phyloP scores from a whole-genome alignment of 495 filamentous ascomycete genomes.

The Venustampulla echinocandica region DNA sequence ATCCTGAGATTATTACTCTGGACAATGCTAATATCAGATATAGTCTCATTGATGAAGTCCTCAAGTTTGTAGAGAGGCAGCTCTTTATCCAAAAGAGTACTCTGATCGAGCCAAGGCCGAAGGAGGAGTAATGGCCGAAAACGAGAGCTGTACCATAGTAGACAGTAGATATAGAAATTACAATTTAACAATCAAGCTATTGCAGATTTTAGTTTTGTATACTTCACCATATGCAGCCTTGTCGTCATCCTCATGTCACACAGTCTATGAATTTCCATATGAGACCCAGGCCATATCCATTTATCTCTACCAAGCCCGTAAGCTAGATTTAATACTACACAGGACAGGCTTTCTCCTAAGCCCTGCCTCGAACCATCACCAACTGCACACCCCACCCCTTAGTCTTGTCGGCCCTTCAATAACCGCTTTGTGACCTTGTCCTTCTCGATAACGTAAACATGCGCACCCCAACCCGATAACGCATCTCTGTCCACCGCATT shows the following conservation, averaged over 20 bases:
- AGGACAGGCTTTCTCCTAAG: constrained; percentile 7
- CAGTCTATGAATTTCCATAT: too few species aligned
- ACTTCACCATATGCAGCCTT: not conserved
- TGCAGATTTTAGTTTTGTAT: not conserved
- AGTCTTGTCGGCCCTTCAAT: constrained; percentile 74
- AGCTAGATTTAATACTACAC: constrained; percentile 22
- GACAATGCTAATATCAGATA: constrained; percentile 30
- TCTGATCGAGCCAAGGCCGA: constrained; percentile 14
- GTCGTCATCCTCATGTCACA: too few species aligned
- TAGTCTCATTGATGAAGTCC: constrained; percentile 80
- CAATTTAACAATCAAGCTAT: constrained; percentile 1
- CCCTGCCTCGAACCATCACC: not conserved
- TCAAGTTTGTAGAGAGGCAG: constrained; percentile 75
- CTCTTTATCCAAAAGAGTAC: constrained; percentile 35
- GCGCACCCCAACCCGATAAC: constrained; percentile 93
- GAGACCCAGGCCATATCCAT: constrained; percentile 7
- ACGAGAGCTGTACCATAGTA: constrained; percentile 17
- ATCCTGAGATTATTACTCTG: not conserved
- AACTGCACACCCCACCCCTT: constrained; percentile 17
- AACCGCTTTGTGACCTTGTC: constrained; percentile 98
- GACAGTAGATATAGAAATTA: constrained; percentile 19
- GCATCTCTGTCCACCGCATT: constrained; percentile 96
- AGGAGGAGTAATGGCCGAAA: constrained; percentile 19
- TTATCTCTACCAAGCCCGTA: constrained; percentile 10
- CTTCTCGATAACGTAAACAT: constrained; percentile 99